Conservation (phyloP, 2,329 filamentous ascomycete species). For the Aaosphaeria pasadenensis region DNA sequence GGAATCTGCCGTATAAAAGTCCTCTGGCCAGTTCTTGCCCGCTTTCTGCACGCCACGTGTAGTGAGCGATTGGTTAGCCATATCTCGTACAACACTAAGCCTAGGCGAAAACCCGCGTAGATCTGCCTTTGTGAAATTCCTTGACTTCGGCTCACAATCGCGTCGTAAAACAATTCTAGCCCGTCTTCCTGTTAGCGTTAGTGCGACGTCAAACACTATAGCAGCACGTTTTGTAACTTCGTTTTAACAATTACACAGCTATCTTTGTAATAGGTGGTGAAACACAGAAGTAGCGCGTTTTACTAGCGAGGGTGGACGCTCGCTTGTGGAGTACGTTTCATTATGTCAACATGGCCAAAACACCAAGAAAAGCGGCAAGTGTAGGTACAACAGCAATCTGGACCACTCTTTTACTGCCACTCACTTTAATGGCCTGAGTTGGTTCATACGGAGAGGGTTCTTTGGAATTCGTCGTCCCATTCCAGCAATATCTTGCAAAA, state of each 20-base stretch:
- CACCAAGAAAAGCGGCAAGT: background rate
- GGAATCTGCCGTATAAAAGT: background rate
- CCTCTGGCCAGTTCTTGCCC: background rate
- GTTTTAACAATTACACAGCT: too few relatives aligned
- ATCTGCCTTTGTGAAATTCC: too few relatives aligned
- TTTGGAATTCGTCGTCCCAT: slow-evolving; percentile 59
- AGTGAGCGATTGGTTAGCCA: background rate
- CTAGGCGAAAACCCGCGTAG: background rate
- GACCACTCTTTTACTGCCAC: background rate
- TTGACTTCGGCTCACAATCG: too few relatives aligned
- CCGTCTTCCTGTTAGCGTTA: too few relatives aligned
- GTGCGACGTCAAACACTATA: too few relatives aligned
- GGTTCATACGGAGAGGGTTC: slow-evolving; percentile 9
- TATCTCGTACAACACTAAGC: background rate
- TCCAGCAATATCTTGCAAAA: slow-evolving; percentile 83
- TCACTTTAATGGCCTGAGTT: background rate
- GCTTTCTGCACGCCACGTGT: background rate
- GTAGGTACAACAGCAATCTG: background rate
- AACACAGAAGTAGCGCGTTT: too few relatives aligned
- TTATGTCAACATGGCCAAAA: background rate
- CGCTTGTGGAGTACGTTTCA: too few relatives aligned
- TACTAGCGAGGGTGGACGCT: too few relatives aligned
- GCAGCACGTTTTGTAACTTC: too few relatives aligned
- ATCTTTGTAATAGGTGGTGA: too few relatives aligned
- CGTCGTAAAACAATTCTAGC: too few relatives aligned